Evolutionary conservation across 768 basidiomycete genomes (phyloP).

Genomic region (Pleurotus tuber-regium): DNA sequence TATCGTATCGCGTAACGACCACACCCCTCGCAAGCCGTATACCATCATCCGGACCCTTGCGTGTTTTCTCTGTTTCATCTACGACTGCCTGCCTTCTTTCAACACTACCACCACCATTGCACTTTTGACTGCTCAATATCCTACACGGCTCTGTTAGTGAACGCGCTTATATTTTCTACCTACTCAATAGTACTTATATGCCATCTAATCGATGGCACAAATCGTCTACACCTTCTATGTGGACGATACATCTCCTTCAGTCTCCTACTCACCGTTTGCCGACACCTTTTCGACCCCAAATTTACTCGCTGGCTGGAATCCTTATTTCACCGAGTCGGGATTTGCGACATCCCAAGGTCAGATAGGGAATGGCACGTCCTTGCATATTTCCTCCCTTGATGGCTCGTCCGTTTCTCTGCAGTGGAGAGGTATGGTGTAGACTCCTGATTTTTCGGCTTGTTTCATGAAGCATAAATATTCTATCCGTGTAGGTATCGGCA

Average conservation of each 20-base stretch:
- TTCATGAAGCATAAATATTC: background rate
- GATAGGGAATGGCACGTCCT: slow-evolving; percentile 52
- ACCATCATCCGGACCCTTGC: slow-evolving; percentile 5
- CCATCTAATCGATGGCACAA: slow-evolving; percentile 29
- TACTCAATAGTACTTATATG: background rate
- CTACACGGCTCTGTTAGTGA: no score
- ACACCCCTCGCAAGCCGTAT: background rate
- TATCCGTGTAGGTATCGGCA: slow-evolving; percentile 53
- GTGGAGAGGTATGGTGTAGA: slow-evolving; percentile 75
- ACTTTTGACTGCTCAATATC: no score
- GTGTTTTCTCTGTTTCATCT: slow-evolving; percentile 5
- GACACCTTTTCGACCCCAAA: slow-evolving; percentile 53
- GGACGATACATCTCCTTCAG: slow-evolving; percentile 65
- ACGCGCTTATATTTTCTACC: no score
- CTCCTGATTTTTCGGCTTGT: no score
- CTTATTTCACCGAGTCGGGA: slow-evolving; percentile 53
- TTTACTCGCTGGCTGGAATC: slow-evolving; percentile 63
- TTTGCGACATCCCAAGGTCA: slow-evolving; percentile 40
- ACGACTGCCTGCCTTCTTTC: background rate
- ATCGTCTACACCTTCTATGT: slow-evolving; percentile 39
- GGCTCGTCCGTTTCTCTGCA: slow-evolving; percentile 53
- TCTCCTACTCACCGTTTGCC: slow-evolving; percentile 58
- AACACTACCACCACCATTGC: background rate
- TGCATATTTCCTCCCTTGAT: slow-evolving; percentile 60
- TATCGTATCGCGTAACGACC: background rate